Percentiles rank a stretch among this genome's conserved stretches.
These are phyloP conservation scores for Scedosporium boydii DNA, from an alignment of 2,329 filamentous ascomycete species.

Conservation along the genomic window DNA sequence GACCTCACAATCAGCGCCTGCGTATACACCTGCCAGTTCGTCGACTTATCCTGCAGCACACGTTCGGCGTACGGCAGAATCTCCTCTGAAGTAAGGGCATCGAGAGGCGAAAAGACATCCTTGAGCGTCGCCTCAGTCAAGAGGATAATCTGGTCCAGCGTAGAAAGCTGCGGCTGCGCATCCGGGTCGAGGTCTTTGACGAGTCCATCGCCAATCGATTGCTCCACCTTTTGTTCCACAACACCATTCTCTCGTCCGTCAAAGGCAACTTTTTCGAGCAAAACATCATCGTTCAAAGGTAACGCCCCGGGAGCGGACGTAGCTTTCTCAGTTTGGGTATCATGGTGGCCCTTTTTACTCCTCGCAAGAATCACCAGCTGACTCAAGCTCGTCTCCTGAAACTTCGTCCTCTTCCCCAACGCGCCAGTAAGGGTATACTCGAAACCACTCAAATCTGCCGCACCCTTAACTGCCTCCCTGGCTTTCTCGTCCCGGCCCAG, in stretches of 20 bases:
- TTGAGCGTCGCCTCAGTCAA: constrained; percentile 81
- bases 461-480: constrained; percentile 57
- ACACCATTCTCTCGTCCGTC: constrained; percentile 39
- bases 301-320: constrained; percentile 52
- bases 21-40: constrained; percentile 97
- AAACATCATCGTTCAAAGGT: constrained; percentile 81
- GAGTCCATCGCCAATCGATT: constrained; percentile 38
- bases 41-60: constrained; percentile 78
- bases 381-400: constrained; percentile 69
- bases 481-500: constrained; percentile 75
- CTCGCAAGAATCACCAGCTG: constrained; percentile 87
- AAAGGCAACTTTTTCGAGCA: constrained; percentile 82
- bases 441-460: constrained; percentile 59
- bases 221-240: constrained; percentile 24
- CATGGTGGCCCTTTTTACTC: constrained; percentile 37
- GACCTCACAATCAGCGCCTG: constrained; percentile 85
- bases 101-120: constrained; percentile 73
- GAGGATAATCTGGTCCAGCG: constrained; percentile 83
- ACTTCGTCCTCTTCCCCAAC: constrained; percentile 76
- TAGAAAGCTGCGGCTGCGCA: constrained; percentile 69
- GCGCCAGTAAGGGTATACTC: constrained; percentile 76
- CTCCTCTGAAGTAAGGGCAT: constrained; percentile 86
- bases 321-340: constrained; percentile 11
- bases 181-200: constrained; percentile 63
- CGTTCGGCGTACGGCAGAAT: constrained; percentile 84